Base-by-base conservation (phyloP, 768 basidiomycete genomes). In the Tremella yokohamensis region DNA sequence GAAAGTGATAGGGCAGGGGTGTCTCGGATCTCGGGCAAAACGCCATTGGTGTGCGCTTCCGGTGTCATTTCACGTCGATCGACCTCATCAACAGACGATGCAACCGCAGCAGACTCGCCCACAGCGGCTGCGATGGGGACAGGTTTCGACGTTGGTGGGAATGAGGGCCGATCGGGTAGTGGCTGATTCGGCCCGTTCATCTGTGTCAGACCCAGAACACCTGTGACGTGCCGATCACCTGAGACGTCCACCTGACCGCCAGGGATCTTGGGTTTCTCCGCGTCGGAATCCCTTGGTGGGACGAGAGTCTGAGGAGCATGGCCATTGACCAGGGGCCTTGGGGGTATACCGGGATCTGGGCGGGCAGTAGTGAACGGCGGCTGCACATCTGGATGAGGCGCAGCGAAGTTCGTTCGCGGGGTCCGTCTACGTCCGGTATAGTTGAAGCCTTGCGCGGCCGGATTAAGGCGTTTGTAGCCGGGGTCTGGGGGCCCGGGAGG, bases 381-480 rank as follows among this genome's bases (percentile, higher is more conserved):
- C 20, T 50, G 20, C 3, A 22, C 42, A 18, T 18, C 18, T 18
- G 42, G 22, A 18, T 45, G n/a, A 44, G 37, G 18, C 12, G 50
- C 8, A 44, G 29, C 26, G 22, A 49, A 34, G 15, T 52, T 29
- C 51, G 4, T 40, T 57, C 25, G 24, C n/a, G 49, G 39, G 19
- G 16, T 42, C 12, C 24, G 45, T 49, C 24, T 56, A n/a, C 20
- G 12, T 6, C 55, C 45, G 19, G 16, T 52, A 29, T 53, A 68
- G 20, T 44, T 64, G 62, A 71, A 72, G 1, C 68, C 70, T 20
- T 65, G 61, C 2, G 70, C 70, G 3, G 70, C 61, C 16, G 70
- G 70, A 52, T 72, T 72, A 2, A 72, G 56, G 19, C 56, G 29
- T 49, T 66, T 68, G 24, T 20, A 19, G 16, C 19, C 48, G 24